These are phyloP conservation scores for Lipomyces orientalis DNA, from an alignment of 805 yeast genomes.

Conservation along the genomic window DNA sequence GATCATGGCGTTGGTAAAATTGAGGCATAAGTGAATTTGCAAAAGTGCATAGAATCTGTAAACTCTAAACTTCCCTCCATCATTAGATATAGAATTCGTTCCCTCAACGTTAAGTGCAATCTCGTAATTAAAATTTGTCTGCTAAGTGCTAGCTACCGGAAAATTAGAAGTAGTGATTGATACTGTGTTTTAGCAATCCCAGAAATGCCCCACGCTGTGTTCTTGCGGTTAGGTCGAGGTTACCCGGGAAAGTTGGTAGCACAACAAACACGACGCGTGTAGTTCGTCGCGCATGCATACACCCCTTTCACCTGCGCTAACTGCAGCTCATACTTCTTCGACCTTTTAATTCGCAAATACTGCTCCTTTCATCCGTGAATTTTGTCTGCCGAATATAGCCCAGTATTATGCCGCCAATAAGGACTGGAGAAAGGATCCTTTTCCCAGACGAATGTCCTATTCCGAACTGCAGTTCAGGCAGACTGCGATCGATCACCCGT, in stretches of 20 bases:
- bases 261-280: too few species aligned
- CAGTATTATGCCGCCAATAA: background rate
- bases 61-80: background rate
- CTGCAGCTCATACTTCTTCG: too few species aligned
- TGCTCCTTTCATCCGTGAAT: background rate
- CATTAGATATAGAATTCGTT: background rate
- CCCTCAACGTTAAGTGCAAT: background rate
- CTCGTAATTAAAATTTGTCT: background rate
- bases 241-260: too few species aligned
- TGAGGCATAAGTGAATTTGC: background rate
- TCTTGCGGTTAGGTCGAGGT: too few species aligned
- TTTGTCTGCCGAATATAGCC: background rate
- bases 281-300: background rate
- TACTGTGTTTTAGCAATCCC: background rate
- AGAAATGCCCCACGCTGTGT: background rate
- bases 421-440: slow-evolving; percentile 1
- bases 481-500: slow-evolving; percentile 2
- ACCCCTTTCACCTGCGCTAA: too few species aligned
- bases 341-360: background rate
- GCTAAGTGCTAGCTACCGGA: too few species aligned
- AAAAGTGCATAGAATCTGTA: background rate
- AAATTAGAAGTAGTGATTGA: background rate
- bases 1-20: background rate
- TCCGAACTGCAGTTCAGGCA: slow-evolving; percentile 4
- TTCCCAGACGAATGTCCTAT: slow-evolving; percentile 8